Conservation (phyloP, 1,284 basidiomycete genomes). For the Caloboletus inedulis region DNA sequence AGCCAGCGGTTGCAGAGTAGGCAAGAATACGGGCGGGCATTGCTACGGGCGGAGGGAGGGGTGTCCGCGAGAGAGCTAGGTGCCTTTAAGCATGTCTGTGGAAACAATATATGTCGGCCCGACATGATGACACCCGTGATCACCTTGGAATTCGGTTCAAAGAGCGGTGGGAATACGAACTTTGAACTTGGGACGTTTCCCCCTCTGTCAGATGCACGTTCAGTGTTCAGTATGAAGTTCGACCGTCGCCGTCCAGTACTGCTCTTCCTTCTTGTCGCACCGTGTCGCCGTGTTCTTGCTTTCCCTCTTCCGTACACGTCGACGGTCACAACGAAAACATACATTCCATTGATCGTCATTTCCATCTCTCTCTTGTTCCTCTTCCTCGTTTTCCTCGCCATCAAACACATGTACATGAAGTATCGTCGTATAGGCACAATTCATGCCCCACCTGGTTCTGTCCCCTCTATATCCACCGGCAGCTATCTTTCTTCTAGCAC, state of each 20-base stretch:
- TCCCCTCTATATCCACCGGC: background rate
- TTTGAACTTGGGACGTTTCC: conserved; percentile 3
- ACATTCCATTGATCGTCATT: conserved; percentile 16
- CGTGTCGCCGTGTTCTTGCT: conserved; percentile 11
- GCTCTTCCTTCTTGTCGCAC: conserved; percentile 1
- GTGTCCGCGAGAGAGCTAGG: background rate
- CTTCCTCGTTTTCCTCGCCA: conserved; percentile 13
- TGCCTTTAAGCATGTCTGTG: background rate
- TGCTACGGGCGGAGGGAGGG: background rate
- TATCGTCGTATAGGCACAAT: conserved; percentile 27
- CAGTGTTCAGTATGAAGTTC: conserved; percentile 10
- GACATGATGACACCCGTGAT: background rate
- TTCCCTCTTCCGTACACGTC: conserved; percentile 14
- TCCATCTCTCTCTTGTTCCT: conserved; percentile 19
- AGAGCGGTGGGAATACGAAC: conserved; percentile 12
- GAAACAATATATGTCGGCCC: background rate
- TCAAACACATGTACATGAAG: conserved; percentile 30
- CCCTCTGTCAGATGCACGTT: background rate
- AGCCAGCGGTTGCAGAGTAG: conserved; percentile 46
- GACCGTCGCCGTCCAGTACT: background rate
- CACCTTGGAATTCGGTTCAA: conserved; percentile 15
- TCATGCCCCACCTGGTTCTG: conserved; percentile 11
- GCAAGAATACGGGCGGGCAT: conserved; percentile 38
- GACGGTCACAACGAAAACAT: conserved; percentile 3
- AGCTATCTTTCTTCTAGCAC: conserved; percentile 1